Evolutionary conservation across 2,329 filamentous ascomycete species (phyloP).

Genomic region (Nothopassalora personata): DNA sequence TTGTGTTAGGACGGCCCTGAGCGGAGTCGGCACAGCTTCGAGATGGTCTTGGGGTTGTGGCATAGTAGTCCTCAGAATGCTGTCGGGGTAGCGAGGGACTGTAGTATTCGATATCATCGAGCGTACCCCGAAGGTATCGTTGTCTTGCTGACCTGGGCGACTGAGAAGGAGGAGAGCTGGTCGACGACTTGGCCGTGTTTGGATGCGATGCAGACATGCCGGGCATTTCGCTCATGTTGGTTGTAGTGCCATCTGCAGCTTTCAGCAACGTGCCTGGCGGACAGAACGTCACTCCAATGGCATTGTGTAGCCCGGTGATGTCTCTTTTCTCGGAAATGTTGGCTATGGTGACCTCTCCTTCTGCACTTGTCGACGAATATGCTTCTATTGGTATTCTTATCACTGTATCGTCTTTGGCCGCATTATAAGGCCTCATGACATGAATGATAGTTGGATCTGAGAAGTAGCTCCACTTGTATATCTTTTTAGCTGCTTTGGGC

Average conservation of each 20-base stretch:
- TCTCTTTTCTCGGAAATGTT: conserved; percentile 59
- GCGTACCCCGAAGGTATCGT: not conserved
- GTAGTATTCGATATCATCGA: not conserved
- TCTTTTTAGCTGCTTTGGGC: conserved; percentile 58
- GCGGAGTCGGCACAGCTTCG: conserved; percentile 4
- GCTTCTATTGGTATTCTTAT: conserved; percentile 52
- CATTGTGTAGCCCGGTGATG: conserved; percentile 57
- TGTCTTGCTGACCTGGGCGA: conserved; percentile 2
- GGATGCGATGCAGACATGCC: conserved; percentile 26
- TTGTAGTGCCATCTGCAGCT: conserved; percentile 30
- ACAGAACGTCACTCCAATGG: conserved; percentile 67
- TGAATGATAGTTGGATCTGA: conserved; percentile 43
- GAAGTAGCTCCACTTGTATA: conserved; percentile 65
- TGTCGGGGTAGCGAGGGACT: not conserved
- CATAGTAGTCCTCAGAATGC: not conserved
- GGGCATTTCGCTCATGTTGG: conserved; percentile 33
- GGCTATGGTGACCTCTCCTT: conserved; percentile 66
- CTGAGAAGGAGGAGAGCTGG: not conserved
- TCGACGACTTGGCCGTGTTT: not conserved
- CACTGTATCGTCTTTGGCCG: conserved; percentile 36
- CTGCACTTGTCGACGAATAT: conserved; percentile 46
- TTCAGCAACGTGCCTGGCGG: conserved; percentile 46
- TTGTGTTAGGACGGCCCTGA: conserved; percentile 4
- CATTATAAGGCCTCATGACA: conserved; percentile 40
- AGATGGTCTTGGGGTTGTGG: not conserved